Evolutionary conservation across 2,329 filamentous ascomycete species (phyloP), one percentile per base, ranked within the genome.

Genomic region (Cadophora malorum): DNA sequence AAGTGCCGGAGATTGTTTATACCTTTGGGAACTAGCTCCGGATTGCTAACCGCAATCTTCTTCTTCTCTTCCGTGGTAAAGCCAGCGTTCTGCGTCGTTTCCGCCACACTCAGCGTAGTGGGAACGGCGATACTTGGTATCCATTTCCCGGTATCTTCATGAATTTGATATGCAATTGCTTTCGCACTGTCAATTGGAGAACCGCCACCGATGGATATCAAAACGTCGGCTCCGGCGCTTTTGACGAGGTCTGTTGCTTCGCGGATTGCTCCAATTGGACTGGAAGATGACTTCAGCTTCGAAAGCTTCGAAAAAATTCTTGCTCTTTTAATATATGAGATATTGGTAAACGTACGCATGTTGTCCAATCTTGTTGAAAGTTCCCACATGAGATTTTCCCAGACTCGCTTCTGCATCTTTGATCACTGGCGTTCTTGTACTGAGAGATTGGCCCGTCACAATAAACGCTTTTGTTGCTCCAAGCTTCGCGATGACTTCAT

Each of bases 131-230:
- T 80, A 71, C 83, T 81, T 41, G 79, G 77, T 9, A 84, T 76
- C 75, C 79, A 83, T 66, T 79, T 80, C 9, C 76, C 75, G 3
- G 72, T 71, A 64, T 77, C 79, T 66, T 83, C 79, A 67, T 83
- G 78, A 19, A 79, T 72, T 19, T 81, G 80, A 73, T 81, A 81
- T 5, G 78, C 79, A 59, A 84, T 82, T 6, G 81, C 80, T 74
- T 84, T 84, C 21, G 81, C 81, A 21, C 78, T 79, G 69, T 87
- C 85, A 67, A 88, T 87, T 1, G 85, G 85, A 19, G 79, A 81
- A 35, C 85, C 85, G 19, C 85, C 85, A 6, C 85, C 85, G 21
- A 88, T 81, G 53, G 79, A 81, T 67, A 88, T 84, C 55, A 88
- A 80, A 0, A 84, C 86, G 73, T 87, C 85, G 63, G 87, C 82